phyloP scores from a whole-genome alignment of 2,329 filamentous ascomycete genomes.

The Pyrenochaeta sp. region DNA sequence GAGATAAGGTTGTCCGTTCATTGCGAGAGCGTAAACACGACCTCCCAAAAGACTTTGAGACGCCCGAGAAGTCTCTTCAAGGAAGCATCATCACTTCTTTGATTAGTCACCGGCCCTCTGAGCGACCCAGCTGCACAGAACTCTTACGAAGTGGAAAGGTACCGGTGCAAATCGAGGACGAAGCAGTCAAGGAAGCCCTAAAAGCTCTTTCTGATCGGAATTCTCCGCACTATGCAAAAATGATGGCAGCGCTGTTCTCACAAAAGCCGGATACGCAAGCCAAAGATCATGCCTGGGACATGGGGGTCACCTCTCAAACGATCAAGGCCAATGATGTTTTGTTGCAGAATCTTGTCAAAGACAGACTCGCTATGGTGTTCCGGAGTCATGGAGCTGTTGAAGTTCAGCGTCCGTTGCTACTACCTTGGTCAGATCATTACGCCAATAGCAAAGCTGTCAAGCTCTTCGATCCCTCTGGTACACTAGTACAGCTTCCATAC shows the following conservation, averaged over 20 bases:
- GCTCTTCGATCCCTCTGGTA: slow-evolving; percentile 82
- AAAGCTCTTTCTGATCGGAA: slow-evolving; percentile 80
- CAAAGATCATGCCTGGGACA: slow-evolving; percentile 69
- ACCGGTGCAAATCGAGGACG: slow-evolving; percentile 90
- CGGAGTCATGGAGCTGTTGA: slow-evolving; percentile 89
- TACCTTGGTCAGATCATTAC: slow-evolving; percentile 85
- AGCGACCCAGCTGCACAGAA: slow-evolving; percentile 82
- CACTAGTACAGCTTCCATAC: slow-evolving; percentile 91
- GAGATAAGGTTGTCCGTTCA: slow-evolving; percentile 69
- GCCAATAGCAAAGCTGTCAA: slow-evolving; percentile 72
- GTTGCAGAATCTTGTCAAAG: slow-evolving; percentile 75
- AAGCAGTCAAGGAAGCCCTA: slow-evolving; percentile 84
- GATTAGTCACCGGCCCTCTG: slow-evolving; percentile 80
- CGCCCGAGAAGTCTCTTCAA: slow-evolving; percentile 72
- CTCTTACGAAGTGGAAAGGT: slow-evolving; percentile 86
- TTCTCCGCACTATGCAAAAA: slow-evolving; percentile 88
- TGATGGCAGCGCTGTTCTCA: slow-evolving; percentile 84
- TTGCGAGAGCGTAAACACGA: slow-evolving; percentile 72
- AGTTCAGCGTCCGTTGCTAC: slow-evolving; percentile 74
- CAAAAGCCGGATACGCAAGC: slow-evolving; percentile 74
- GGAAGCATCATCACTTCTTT: slow-evolving; percentile 80
- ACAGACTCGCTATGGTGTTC: slow-evolving; percentile 79
- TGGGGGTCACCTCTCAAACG: slow-evolving; percentile 42
- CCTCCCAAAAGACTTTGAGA: slow-evolving; percentile 76
- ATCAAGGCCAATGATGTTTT: slow-evolving; percentile 65